Evolutionary conservation across 176 grass and related monocot species (phyloP), one percentile per base, ranked within the genome.

Genomic region (Cenchrus americanus): DNA sequence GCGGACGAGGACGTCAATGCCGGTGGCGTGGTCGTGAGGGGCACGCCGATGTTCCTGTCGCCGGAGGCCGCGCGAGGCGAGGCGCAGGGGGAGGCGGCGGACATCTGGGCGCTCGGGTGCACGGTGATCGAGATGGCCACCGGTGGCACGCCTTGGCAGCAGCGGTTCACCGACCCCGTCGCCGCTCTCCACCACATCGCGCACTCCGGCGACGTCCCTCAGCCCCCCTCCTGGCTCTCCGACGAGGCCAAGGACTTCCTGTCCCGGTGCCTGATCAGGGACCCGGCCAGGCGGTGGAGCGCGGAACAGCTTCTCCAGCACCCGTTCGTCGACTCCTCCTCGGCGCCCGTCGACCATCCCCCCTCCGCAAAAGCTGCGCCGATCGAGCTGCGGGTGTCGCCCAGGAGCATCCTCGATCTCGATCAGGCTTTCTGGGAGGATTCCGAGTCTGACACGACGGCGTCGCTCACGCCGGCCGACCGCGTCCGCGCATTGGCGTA

Each of bases 261-360:
- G n/a, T 17, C 40, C 42, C 65, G 57, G 68, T 92, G 91, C 22
- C 19, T 92, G 14, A 11, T 11, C 12, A 84, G 87, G 21, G 59
- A 87, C 11, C 80, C 76, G 14, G 1, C 44, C 27, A 50, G 21
- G 5, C 30, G 91, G 59, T 85, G 91, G 77, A 87, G 80, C 19
- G 84, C 84, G 14, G 87, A 67, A 50, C 87, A 85, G 71, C 87
- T 89, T 41, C 84, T 90, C 32, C 22, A 47, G 19, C 87, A 89
- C 70, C 76, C 76, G 14, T 89, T 89, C 77, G 69, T 76, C 21
- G 76, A 47, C 41, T 8, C 43, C 55, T 8, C 64, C 0, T 8
- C 73, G 6, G 14, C 48, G 13, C 0, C 6, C 7, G 0, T 7
- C 5, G 21, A 23, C 13, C 5, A 19, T 6, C 1, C 69, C 5